Conservation (phyloP, 106 monocot genomes). For the Dendrobium officinale region DNA sequence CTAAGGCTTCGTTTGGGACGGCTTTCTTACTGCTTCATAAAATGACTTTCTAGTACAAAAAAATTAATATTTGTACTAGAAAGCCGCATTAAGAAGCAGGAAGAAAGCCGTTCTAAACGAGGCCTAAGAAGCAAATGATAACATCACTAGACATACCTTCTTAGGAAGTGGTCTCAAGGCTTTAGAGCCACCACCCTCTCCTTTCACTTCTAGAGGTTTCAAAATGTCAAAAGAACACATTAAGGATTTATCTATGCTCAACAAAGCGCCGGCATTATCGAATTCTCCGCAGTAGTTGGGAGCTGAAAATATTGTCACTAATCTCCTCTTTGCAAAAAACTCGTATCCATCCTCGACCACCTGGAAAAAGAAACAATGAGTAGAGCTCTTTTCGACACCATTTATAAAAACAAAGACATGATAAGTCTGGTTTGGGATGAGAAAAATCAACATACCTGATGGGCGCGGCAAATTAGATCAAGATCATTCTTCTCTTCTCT, state of each 20-base stretch:
- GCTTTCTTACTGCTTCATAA: too few species aligned
- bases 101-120: too few species aligned
- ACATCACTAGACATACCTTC: neutral
- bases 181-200: conserved; percentile 2
- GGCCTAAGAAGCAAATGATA: neutral
- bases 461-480: conserved; percentile 18
- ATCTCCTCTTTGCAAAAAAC: conserved; percentile 35
- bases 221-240: conserved; percentile 39
- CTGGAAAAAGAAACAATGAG: conserved; percentile 6
- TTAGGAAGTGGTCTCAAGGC: conserved; percentile 18
- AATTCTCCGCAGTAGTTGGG: conserved; percentile 48
- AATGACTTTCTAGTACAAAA: too few species aligned
- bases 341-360: conserved; percentile 48
- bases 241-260: conserved; percentile 34
- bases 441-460: neutral
- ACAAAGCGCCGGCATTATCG: conserved; percentile 39
- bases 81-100: too few species aligned
- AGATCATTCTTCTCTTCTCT: conserved; percentile 32
- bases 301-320: conserved; percentile 43
- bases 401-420: neutral
- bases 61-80: too few species aligned
- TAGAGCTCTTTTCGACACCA: neutral
- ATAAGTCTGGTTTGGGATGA: neutral
- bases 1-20: neutral
- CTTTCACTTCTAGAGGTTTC: conserved; percentile 28